Evolutionary conservation across 352 stramenopile genomes (phyloP), one percentile per base, ranked within the genome.

Genomic region (Sclerospora graminicola): DNA sequence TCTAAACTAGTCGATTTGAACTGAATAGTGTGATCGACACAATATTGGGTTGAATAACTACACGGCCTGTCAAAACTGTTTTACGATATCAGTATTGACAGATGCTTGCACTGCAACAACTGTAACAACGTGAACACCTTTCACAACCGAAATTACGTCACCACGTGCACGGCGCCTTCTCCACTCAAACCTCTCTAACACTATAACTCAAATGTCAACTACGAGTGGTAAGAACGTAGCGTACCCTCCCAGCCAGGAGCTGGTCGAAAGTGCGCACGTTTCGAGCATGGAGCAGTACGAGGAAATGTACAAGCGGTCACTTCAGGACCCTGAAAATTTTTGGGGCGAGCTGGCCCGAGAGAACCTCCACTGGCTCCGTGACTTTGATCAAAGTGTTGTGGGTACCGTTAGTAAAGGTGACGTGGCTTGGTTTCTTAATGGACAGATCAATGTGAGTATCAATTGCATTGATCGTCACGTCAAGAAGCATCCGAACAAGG

Each of bases 381-480:
- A 94, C 43, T 98, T 98, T 45, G 78, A 96, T 60, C 54, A 83
- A 41, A 84, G 76, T 21, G 56, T 82, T n/a, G 76, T 80, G 29
- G 95, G 93, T 14, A 69, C 57, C 30, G 86, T 98, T 24, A 52
- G 69, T 45, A 80, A 97, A 14, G 90, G 92, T 41, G 87, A 97
- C 61, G 76, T 98, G 20, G 68, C 86, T 19, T 66, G 94, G 94
- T 99, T 98, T 74, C 61, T 83, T 10, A 94, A 94, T 44, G 96
- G 91, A 36, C 93, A 97, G 54, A 56, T 98, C 14, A 98, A 98
- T 51, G 73, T 97, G 27, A 92, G 66, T 48, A 78, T 87, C 59
- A 97, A 98, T 57, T 97, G 89, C 45, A 82, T 99, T 14, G 96
- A 99, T 63, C 82, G 93, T 29, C 94, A 99, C 54, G 70, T 97